Base-by-base conservation (phyloP, 2,329 filamentous ascomycete species). In the Colletotrichum echinochloae region DNA sequence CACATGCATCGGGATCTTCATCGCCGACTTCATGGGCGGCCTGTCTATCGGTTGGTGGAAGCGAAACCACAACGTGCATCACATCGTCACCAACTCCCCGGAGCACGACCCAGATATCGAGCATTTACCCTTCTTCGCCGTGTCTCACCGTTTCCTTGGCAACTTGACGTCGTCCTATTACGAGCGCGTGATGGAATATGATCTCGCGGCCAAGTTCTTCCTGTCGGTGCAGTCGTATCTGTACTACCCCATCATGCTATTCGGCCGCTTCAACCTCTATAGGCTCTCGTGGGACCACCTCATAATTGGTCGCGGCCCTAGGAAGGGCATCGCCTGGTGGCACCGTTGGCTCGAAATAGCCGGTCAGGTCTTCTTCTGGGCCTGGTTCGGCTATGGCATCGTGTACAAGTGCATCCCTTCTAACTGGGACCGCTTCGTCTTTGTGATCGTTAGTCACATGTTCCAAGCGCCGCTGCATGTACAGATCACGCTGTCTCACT, bases 31-130 rank as follows among this genome's bases (percentile, higher is more conserved):
- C 76, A 83, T 96, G 26, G 96, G 96, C 46, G 96, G 96, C 0
- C 82, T 99, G 41, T 97, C 94, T 33, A 83, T 97, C 64, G 94
- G 95, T 54, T 99, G 96, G 96, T 99, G 96, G 95, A 98, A 98
- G 82, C 88, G 90, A 72, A 98, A 91, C 79, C 95, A 98, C 81
- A 98, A 98, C 77, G 94, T 98, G 11, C 95, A 98, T 79, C 95
- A 98, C 78, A 94, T 98, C 75, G 92, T 98, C 62, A 98, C 96
- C 23, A 98, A 98, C 80, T 92, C 92, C 52, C 93, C 95, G 18
- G 96, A 98, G 80, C 95, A 98, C 78, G 95, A 98, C 78, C 95
- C 96, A 0, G 95, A 98, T 79, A 98, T 98, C 75, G 90, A 95
- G 79, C 92, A 97, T 79, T 89, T 97, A 81, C 95, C 95, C 3